Evolutionary conservation across 108 stramenopile genomes (phyloP).

Genomic region (Pseudonitzschia pungens): DNA sequence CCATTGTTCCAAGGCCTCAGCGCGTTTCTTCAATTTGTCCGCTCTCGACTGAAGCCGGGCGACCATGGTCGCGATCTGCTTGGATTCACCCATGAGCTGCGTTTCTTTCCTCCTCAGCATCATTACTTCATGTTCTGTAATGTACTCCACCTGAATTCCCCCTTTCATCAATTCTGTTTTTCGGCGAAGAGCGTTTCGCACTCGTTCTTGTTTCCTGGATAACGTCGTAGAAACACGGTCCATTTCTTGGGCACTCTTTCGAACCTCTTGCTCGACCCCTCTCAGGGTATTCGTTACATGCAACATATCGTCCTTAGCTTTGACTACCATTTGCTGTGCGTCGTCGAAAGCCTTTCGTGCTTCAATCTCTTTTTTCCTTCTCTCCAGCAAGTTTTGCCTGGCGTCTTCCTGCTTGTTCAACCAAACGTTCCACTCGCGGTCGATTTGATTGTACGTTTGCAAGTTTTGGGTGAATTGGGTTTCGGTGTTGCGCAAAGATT

Average conservation of each 20-base stretch:
- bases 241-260: conserved; percentile 39
- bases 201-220: conserved; percentile 32
- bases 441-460: conserved; percentile 14
- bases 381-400: conserved; percentile 1
- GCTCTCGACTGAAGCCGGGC: conserved; percentile 30
- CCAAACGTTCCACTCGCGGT: conserved; percentile 27
- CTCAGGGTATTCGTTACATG: conserved; percentile 14
- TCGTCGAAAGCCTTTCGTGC: conserved; percentile 30
- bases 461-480: conserved; percentile 28
- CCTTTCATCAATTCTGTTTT: conserved; percentile 30
- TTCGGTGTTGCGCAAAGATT: conserved; percentile 26
- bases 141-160: conserved; percentile 24
- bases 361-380: conserved; percentile 25
- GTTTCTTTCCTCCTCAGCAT: conserved; percentile 33
- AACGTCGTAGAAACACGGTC: conserved; percentile 28
- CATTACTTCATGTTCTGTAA: conserved; percentile 28
- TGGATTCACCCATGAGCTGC: conserved; percentile 26
- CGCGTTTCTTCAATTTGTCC: conserved; percentile 30
- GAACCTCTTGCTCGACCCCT: conserved; percentile 23
- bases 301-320: conserved; percentile 25
- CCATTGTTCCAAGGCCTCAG: conserved; percentile 29
- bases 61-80: conserved; percentile 31
- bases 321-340: conserved; percentile 27
- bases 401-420: conserved; percentile 21
- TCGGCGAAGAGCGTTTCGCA: conserved; percentile 29